A percentile compares a stretch with the other conserved stretches of the same genome.
These are phyloP conservation scores for Fusarium algeriense DNA, from an alignment of 2,329 filamentous ascomycete genomes.

Conservation along the genomic window DNA sequence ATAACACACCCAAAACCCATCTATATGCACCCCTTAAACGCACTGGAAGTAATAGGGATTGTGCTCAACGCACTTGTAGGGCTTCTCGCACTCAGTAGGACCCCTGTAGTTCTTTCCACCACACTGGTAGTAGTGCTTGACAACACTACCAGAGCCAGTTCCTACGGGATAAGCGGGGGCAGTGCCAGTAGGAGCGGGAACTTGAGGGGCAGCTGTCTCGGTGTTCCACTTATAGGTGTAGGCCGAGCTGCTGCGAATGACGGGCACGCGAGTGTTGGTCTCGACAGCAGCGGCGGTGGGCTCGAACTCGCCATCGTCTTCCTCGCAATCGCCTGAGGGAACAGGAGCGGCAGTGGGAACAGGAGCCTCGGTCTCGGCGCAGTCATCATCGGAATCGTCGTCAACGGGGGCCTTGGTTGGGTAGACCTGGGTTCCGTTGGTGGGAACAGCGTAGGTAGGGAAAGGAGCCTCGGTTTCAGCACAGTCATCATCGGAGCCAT, in stretches of 20 bases:
- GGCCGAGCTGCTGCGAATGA: constrained; percentile 37
- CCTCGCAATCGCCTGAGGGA: constrained; percentile 7
- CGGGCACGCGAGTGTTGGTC: constrained; percentile 28
- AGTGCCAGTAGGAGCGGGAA: constrained; percentile 27
- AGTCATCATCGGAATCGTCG: constrained; percentile 23
- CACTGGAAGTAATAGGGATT: constrained; percentile 44
- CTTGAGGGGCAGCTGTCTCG: constrained; percentile 18
- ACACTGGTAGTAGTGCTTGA: constrained; percentile 41
- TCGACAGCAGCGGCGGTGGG: constrained; percentile 3
- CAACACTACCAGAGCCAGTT: constrained; percentile 22
- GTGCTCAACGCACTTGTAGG: constrained; percentile 30
- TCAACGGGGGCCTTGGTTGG: constrained; percentile 16
- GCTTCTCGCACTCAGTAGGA: constrained; percentile 39
- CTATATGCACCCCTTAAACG: constrained; percentile 6
- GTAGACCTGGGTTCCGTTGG: constrained; percentile 30
- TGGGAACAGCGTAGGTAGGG: constrained; percentile 33
- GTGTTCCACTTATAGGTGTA: constrained; percentile 41
- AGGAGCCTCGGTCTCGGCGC: constrained; percentile 7
- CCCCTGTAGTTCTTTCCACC: constrained; percentile 38
- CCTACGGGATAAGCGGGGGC: constrained; percentile 18
- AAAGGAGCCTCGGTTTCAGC: constrained; percentile 14
- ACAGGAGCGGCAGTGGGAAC: not conserved
- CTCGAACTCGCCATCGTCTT: constrained; percentile 5
- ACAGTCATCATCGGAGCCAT: constrained; percentile 25
- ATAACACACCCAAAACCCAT: not conserved